These are phyloP conservation scores for Suhomyces ambrosiae DNA, from an alignment of 1,139 yeast species.

Conservation along the genomic window DNA sequence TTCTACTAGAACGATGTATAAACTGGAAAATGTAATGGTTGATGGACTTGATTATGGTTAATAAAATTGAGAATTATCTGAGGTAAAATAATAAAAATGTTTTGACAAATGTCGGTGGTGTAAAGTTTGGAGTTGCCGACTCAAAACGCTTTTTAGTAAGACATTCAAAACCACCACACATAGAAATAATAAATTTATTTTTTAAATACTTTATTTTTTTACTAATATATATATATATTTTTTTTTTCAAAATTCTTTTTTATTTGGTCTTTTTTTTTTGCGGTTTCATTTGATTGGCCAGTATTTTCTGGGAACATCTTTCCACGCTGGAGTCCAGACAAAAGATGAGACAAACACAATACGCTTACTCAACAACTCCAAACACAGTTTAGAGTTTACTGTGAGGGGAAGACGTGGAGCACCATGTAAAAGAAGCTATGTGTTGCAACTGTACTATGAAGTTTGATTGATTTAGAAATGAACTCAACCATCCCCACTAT, in stretches of 20 bases:
- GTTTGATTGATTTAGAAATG: no score
- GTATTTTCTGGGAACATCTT: conserved; percentile 1
- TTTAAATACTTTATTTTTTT: conserved; percentile 1
- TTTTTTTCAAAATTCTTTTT: not conserved
- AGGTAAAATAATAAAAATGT: conserved; percentile 12
- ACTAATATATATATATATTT: not conserved
- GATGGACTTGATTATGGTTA: not conserved
- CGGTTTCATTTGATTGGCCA: not conserved
- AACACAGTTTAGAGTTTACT: not conserved
- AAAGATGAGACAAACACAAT: not conserved
- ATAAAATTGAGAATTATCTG: conserved; percentile 9
- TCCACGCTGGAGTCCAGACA: conserved; percentile 1
- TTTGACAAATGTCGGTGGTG: conserved; percentile 12
- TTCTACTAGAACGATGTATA: not conserved
- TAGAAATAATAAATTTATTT: conserved; percentile 3
- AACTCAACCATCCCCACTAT: no score
- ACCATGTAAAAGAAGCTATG: not conserved
- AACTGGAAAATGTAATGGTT: not conserved
- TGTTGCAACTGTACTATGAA: no score
- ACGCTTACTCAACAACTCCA: not conserved
- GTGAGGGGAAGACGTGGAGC: not conserved
- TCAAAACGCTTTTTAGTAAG: conserved; percentile 11
- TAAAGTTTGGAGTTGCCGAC: conserved; percentile 8
- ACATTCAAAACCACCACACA: conserved; percentile 8
- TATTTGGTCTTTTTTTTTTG: not conserved